Percentiles rank a stretch among this genome's conserved stretches.
phyloP scores from a whole-genome alignment of 2,329 filamentous ascomycete species.

The Coniochaeta sp. region DNA sequence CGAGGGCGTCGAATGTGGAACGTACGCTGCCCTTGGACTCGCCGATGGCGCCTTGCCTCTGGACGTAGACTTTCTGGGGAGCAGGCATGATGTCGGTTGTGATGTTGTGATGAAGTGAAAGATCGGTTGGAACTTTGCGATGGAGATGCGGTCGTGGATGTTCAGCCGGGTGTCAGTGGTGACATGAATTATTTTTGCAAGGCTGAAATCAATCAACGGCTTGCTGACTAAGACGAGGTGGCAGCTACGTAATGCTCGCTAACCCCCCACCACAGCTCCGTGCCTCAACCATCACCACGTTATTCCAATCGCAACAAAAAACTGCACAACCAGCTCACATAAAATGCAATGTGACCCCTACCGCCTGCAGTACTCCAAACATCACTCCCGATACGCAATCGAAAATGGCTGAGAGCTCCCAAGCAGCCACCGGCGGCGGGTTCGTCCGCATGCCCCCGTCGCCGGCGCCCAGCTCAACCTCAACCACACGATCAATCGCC shows the following conservation, averaged over 20 bases:
- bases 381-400: background rate
- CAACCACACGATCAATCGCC: slow-evolving; percentile 27
- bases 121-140: no score
- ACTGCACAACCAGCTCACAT: no score
- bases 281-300: no score
- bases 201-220: no score
- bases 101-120: slow-evolving; percentile 5
- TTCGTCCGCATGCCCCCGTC: slow-evolving; percentile 49
- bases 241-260: background rate
- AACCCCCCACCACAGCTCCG: background rate
- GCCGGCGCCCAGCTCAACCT: slow-evolving; percentile 44
- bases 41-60: slow-evolving; percentile 34
- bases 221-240: background rate
- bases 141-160: background rate
- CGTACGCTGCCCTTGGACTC: slow-evolving; percentile 44
- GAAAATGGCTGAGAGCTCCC: slow-evolving; percentile 19
- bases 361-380: background rate
- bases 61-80: slow-evolving; percentile 41
- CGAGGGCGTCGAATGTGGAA: slow-evolving; percentile 49
- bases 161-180: background rate
- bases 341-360: slow-evolving; percentile 7
- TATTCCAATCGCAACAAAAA: no score
- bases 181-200: background rate
- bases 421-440: slow-evolving; percentile 32
- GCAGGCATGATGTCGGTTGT: slow-evolving; percentile 48